Evolutionary conservation across 352 stramenopile species (phyloP), one percentile per base, ranked within the genome.

Genomic region (Pythium utonaiense): DNA sequence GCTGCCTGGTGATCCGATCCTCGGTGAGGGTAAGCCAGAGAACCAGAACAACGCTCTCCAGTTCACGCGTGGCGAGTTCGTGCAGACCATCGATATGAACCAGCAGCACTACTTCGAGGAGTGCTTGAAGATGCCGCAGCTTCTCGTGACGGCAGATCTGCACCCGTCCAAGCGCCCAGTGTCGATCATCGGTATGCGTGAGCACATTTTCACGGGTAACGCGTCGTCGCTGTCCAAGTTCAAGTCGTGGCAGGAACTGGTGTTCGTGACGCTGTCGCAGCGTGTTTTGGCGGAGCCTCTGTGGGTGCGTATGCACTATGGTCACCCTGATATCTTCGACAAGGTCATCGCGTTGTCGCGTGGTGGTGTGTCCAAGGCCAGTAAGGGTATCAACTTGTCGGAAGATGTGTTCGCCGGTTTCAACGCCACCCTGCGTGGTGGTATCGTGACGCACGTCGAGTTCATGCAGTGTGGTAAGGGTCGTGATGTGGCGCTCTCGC

Each of bases 51-150:
- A 93, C 44, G 85, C 81, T 5, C 61, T 81, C 12, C 73, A 77
- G 30, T 94, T 94, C 59, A 92, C 85, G 8, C 83, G 83, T 41
- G 85, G 85, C 41, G 85, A 94, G 67, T 92, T 90, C 28, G 66
- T 94, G 24, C 85, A 94, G 73, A 91, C 83, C n/a, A 94, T 94
- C 30, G 85, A 94, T 75, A 92, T 92, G 85, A 94, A 94, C 68
- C 85, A 94, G 70, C 73, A 94, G 42, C 79, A 91, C 62, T 92
- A 92, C 70, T 91, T 93, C 53, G 85, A 94, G 59, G 83, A 93
- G 58, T 91, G 81, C 63, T 47, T 94, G 38, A 94, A 93, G 77
- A 91, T 94, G 80, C 80, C 83, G 12, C 80, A 91, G 65, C 65
- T 94, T 17, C 61, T 94, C 53, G 78, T 78, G 47, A 90, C 79